These are phyloP conservation scores for Arctium lappa DNA, from an alignment of 129 eudicot genomes.

Conservation along the genomic window DNA sequence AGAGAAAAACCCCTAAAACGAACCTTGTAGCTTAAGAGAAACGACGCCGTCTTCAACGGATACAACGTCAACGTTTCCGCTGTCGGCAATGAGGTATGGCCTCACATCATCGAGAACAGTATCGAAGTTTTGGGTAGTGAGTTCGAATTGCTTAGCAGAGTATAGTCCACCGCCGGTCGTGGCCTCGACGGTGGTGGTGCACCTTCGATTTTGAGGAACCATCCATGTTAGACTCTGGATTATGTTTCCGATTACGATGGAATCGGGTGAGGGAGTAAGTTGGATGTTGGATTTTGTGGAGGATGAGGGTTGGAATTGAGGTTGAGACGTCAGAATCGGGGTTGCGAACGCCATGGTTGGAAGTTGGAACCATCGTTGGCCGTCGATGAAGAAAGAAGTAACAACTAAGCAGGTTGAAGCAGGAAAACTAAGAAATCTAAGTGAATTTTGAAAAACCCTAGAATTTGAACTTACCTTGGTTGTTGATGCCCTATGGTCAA, in stretches of 20 bases:
- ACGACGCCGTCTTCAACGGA: slow-evolving; percentile 77
- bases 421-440: too few relatives aligned
- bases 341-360: slow-evolving; percentile 21
- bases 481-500: too few relatives aligned
- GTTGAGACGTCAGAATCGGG: slow-evolving; percentile 14
- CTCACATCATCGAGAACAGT: slow-evolving; percentile 84
- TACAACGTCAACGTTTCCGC: slow-evolving; percentile 87
- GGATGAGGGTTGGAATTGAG: slow-evolving; percentile 4
- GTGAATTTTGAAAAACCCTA: too few relatives aligned
- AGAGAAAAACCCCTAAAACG: background rate
- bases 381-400: background rate
- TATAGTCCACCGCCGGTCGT: slow-evolving; percentile 45
- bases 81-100: slow-evolving; percentile 88
- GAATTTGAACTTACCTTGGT: too few relatives aligned
- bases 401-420: too few relatives aligned
- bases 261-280: background rate
- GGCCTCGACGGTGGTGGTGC: slow-evolving; percentile 16
- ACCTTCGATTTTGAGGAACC: slow-evolving; percentile 13
- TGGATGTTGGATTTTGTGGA: background rate
- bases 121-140: slow-evolving; percentile 67
- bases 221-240: background rate
- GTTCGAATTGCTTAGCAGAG: slow-evolving; percentile 70
- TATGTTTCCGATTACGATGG: slow-evolving; percentile 13
- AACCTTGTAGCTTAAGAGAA: slow-evolving; percentile 85
- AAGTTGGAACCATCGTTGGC: slow-evolving; percentile 8